Evolutionary conservation across 2,329 filamentous ascomycete genomes (phyloP), one percentile per base, ranked within the genome.

Genomic region (Trichoderma sp.): DNA sequence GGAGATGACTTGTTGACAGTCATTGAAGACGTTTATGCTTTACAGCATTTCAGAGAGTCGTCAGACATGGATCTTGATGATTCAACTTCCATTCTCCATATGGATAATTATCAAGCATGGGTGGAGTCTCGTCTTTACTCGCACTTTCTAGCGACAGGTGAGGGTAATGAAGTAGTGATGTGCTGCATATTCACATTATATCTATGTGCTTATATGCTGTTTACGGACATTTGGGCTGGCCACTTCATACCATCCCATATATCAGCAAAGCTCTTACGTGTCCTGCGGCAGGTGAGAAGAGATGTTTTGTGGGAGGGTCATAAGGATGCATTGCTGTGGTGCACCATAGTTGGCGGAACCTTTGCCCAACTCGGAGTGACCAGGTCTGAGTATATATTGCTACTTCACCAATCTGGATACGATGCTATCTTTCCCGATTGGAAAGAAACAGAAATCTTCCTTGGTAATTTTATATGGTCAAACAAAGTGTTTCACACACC

Each of bases 231-330:
- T 12, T 67, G 64, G 64, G 32, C 64, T 14, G 51, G 64, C 3
- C 51, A 43, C 6, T 67, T 67, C 11, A 67, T 67, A 8, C 64
- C 64, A 15, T 67, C 64, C 3, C 64, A 67, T 24, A 67, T 67
- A 58, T 67, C 64, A 11, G 24, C 64, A 21, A 67, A 67, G 7
- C 7, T 67, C 14, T n/a, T 67, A 18, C 51, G 53, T 58, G 32
- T 67, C 34, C 43, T 67, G 9, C 64, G 32, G 14, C 21, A 43
- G 21, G 34, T 34, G 4, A 39, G 43, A 24, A 58, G n/a, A 9
- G 18, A 36, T 58, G 26, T 36, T 32, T n/a, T 15, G 11, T 58
- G 51, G 64, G 32, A 67, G 30, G 7, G 32, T 8, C 11, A 67
- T 26, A 39, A n/a, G 4, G 64, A 67, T 43, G 34, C 24, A 24